Evolutionary conservation across 148 eudicot genomes (phyloP).

Genomic region (Simmondsia chinensis): DNA sequence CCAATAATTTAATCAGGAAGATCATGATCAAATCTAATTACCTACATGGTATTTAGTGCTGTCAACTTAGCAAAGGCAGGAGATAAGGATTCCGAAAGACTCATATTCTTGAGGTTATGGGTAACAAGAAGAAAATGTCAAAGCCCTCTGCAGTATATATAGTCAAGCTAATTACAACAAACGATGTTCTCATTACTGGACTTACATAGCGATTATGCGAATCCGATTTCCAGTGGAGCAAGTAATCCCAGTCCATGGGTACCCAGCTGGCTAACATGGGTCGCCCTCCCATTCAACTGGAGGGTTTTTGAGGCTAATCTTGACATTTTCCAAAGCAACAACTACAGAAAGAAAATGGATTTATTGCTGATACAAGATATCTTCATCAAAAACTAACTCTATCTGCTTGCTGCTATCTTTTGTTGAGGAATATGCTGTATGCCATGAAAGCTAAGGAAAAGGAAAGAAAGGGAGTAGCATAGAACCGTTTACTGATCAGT

Average conservation of each 20-base stretch:
- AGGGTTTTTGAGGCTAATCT: conserved; percentile 39
- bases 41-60: conserved; percentile 64
- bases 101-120: conserved; percentile 75
- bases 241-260: conserved; percentile 88
- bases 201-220: conserved; percentile 76
- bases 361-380: background rate
- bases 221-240: conserved; percentile 57
- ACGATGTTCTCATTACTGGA: too few relatives aligned
- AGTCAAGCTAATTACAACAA: too few relatives aligned
- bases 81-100: conserved; percentile 64
- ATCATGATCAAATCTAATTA: conserved; percentile 4
- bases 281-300: conserved; percentile 95
- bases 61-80: conserved; percentile 65
- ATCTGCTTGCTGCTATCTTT: too few relatives aligned
- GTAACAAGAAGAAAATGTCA: conserved; percentile 9
- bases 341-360: conserved; percentile 32
- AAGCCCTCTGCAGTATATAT: too few relatives aligned
- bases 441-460: too few relatives aligned
- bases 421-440: too few relatives aligned
- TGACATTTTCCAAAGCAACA: conserved; percentile 46
- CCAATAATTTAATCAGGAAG: background rate
- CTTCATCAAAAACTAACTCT: conserved; percentile 2
- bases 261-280: conserved; percentile 82
- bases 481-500: too few relatives aligned
- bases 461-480: too few relatives aligned